Evolutionary conservation across 306 rosid species (phyloP), one percentile per base, ranked within the genome.

Genomic region (Astragalus glycyphyllos): DNA sequence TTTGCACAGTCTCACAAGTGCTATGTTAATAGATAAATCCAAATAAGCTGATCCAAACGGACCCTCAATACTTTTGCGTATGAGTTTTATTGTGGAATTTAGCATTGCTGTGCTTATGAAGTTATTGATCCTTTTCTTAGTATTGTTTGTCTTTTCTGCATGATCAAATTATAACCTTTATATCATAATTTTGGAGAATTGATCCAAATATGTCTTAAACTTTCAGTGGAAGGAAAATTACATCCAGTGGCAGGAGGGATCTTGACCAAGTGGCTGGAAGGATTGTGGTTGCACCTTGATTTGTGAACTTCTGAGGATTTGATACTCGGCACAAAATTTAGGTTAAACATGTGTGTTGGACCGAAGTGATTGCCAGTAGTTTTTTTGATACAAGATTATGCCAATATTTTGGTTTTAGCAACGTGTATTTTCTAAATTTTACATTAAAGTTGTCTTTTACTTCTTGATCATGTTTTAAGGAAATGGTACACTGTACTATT

Each of bases 181-280:
- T 8, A 44, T 69, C 38, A 63, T 15, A n/a, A 16, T 20, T 37
- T 58, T 20, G 12, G 6, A 29, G 53, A 12, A 40, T 65, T 47
- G 34, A 23, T 49, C 44, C 65, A 35, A 65, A 1, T 6, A 40
- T 23, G 8, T 29, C 34, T 57, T 48, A n/a, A 64, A 29, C 3
- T 63, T 7, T 65, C 78, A 72, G 82, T 48, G 82, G 82, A 58
- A 72, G 82, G 74, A 78, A 57, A 72, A 78, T 78, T 38, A 78
- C 82, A 72, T 78, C 82, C 7, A 78, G 57, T 49, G 82, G 82
- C 38, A 20, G 53, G 11, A 23, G 78, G 23, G 82, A 78, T 72
- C 82, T 78, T 12, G 82, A 78, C 74, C 82, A 78, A 58, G 82
- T 78, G 14, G 82, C 82, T 8, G 82, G 82, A 12, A 3, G 82